Base-by-base conservation (phyloP, 192 early-diverging fungal genomes). In the Cetraspora pellucida region DNA sequence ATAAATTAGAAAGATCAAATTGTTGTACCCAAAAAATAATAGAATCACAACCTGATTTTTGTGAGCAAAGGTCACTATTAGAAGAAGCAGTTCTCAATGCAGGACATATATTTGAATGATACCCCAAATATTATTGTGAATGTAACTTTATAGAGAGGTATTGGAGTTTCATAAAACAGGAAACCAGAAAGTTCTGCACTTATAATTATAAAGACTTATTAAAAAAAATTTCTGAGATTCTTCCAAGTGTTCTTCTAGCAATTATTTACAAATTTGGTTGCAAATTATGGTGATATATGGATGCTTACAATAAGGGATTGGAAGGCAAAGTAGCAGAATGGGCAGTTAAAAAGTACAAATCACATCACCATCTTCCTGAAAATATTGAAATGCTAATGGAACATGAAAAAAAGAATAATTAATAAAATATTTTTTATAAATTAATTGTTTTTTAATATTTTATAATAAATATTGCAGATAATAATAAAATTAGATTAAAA, bases 41-140 rank as follows among this genome's bases (percentile, higher is more conserved):
- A 45, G 58, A 37, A n/a, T 43, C 14, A 5, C 44, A 65, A 47
- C 70, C 60, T 21, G 77, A 78, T 58, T 78, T 78, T 60, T 21
- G 1, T 50, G 52, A 30, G 2, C 72, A 79, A 75, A 16, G n/a
- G 17, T 52, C 74, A 25, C 49, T 63, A 37, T 37, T 79, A 1
- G 55, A 75, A 16, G 73, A 79, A 61, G 23, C 25, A 30, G 25
- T 79, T 43, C 57, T 50, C 27, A 58, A 75, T 21, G 45, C 65
- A 21, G 58, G 50, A 19, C 55, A 76, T 37, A 72, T 76, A 17
- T 76, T 70, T 47, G 58, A 71, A 45, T 28, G 55, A 0, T 80
- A 72, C 27, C 74, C 69, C 1, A 75, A 76, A 43, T 72, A 69
- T 57, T 67, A 80, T 54, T 80, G n/a, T n/a, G n/a, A n/a, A n/a